A percentile compares a stretch with the other conserved stretches of the same genome.
Evolutionary conservation across 768 basidiomycete genomes (phyloP).

Genomic region (Xanthoconium purpureum): DNA sequence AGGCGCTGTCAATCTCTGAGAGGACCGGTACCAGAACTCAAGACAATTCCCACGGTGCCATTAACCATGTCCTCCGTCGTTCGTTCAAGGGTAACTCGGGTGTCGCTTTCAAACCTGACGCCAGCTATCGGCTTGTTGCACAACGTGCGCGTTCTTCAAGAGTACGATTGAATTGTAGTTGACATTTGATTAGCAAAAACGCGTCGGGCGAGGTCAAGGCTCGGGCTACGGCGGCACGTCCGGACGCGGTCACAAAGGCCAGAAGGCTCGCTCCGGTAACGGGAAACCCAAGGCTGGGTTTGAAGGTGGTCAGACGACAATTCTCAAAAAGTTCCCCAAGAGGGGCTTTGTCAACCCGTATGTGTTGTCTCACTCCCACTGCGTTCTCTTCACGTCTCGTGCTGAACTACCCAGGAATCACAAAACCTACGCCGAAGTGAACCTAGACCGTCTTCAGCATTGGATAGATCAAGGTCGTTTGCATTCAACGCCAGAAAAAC

Average conservation of each 20-base stretch:
- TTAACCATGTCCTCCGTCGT: conserved; percentile 36
- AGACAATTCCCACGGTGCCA: background rate
- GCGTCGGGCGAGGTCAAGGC: conserved; percentile 90
- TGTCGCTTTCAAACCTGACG: conserved; percentile 68
- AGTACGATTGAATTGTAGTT: background rate
- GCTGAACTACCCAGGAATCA: conserved; percentile 52
- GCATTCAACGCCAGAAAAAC: conserved; percentile 68
- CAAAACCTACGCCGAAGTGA: conserved; percentile 77
- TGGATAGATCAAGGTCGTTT: conserved; percentile 89
- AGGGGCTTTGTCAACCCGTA: conserved; percentile 91
- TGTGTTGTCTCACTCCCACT: conserved; percentile 30
- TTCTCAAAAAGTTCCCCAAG: conserved; percentile 89
- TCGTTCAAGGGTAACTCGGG: conserved; percentile 35
- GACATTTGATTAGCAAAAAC: conserved; percentile 68
- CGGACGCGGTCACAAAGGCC: conserved; percentile 92
- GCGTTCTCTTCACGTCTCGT: background rate
- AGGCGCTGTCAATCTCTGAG: too few relatives aligned
- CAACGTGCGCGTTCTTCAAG: conserved; percentile 42
- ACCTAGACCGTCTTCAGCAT: conserved; percentile 82
- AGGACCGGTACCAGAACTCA: too few relatives aligned
- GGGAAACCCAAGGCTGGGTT: conserved; percentile 81
- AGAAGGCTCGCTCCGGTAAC: conserved; percentile 87
- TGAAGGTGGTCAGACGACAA: conserved; percentile 96
- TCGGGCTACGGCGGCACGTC: conserved; percentile 91
- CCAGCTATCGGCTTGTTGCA: conserved; percentile 71